Conservation (phyloP, 306 rosid genomes). For the Cyclanthera cordifolia region DNA sequence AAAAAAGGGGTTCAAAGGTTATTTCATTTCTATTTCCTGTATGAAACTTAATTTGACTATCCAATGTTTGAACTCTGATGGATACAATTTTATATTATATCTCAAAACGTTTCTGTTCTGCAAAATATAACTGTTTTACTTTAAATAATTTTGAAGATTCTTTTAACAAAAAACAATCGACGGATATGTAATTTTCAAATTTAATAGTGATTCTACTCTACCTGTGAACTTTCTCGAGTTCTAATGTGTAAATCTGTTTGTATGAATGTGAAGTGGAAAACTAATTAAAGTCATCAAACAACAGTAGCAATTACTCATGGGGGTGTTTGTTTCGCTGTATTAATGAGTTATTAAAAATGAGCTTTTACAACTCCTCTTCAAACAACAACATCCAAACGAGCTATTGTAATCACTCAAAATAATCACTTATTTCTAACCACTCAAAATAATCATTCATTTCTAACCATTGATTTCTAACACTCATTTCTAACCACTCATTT, state of each 20-base stretch:
- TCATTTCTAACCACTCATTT: too few species aligned
- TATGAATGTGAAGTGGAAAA: neutral
- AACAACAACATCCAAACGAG: too few species aligned
- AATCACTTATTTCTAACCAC: too few species aligned
- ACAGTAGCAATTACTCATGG: neutral
- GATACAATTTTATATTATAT: neutral
- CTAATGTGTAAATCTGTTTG: neutral
- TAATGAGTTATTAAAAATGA: too few species aligned
- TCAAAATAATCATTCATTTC: too few species aligned
- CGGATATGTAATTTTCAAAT: neutral
- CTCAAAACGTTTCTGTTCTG: neutral
- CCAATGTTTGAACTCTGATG: neutral
- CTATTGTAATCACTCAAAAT: too few species aligned
- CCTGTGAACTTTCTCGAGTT: neutral
- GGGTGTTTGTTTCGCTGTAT: too few species aligned
- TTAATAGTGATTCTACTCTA: neutral
- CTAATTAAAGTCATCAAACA: neutral
- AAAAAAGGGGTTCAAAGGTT: slow-evolving; percentile 46
- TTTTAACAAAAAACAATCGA: neutral
- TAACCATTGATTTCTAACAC: too few species aligned
- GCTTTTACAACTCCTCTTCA: too few species aligned
- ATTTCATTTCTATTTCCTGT: slow-evolving; percentile 14
- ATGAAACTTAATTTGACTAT: neutral
- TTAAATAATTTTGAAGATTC: neutral
- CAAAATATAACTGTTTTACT: neutral